phyloP scores from a whole-genome alignment of 805 yeast species.

The Pichia ethanolica region DNA sequence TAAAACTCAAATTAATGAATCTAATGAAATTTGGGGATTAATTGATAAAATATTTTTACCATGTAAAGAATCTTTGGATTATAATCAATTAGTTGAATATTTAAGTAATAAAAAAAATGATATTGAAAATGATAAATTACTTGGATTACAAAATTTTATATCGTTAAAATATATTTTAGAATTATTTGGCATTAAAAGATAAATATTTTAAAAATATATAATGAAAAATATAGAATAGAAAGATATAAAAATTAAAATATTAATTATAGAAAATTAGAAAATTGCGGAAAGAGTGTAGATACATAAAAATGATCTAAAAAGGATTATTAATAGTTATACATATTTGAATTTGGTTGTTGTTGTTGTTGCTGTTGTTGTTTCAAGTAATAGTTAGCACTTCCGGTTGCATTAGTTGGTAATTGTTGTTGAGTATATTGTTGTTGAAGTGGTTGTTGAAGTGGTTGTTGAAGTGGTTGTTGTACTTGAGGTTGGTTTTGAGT shows the following conservation, averaged over 20 bases:
- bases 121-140: background rate
- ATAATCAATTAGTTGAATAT: background rate
- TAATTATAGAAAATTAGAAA: background rate
- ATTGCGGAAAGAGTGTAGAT: too few species aligned
- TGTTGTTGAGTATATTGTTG: background rate
- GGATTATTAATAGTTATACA: constrained; percentile 3
- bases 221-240: too few species aligned
- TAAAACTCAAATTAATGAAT: constrained; percentile 17
- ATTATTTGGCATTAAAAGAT: background rate
- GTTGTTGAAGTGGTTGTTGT: constrained; percentile 1
- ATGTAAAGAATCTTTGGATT: background rate
- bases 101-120: background rate
- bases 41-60: constrained; percentile 8
- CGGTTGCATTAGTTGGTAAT: constrained; percentile 9
- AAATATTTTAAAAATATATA: too few species aligned
- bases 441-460: background rate
- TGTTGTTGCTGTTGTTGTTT: background rate
- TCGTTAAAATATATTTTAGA: background rate
- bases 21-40: constrained; percentile 12
- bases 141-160: background rate
- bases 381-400: constrained; percentile 8
- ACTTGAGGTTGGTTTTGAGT: background rate
- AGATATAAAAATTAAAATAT: background rate
- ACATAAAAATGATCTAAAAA: background rate
- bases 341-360: constrained; percentile 3